Base-by-base conservation (phyloP, 2,329 filamentous ascomycete species). In the Penicillium sp. region DNA sequence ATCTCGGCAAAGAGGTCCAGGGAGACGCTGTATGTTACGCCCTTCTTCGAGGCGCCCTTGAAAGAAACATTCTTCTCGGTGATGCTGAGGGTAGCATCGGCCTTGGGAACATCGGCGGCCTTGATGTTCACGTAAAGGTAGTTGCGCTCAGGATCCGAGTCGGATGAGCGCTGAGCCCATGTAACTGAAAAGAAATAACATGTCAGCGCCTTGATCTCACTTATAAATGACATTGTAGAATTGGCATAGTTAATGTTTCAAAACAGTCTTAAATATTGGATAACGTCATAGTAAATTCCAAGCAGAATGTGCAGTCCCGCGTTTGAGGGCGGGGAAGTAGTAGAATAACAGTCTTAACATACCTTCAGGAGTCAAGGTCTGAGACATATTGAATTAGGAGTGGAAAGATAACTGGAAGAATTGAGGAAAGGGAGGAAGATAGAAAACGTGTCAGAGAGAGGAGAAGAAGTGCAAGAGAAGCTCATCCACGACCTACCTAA, bases 81-180 rank as follows among this genome's bases (percentile, higher is more conserved):
- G 66, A 97, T 80, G 67, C 96, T 89, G 65, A 97, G 85, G 81
- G 92, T 89, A 66, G 95, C 80, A 70, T 88, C 86, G 45, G 84
- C 81, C 69, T 85, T 81, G 67, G 89, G 80, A 43, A 97, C 89
- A 74, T 99, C 94, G 67, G 92, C 85, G 49, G 92, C 92, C 69
- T 85, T 85, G 79, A 99, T 90, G 73, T 90, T 95, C 66, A 99
- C 84, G 82, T 92, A 96, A 82, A 99, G 81, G 80, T 91, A 90
- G 84, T 99, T 99, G 82, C 92, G 95, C 75, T 87, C 83, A 55
- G 89, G 75, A 53, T 97, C 92, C 66, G 81, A 81, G 67, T 77
- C 81, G 72, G 88, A 94, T 45, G 93, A 97, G 82, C 94, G 92
- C 82, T 99, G 94, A 65, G 94, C 93, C 94, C 94, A 99, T 78